Conservation (phyloP, 2,329 filamentous ascomycete species). For the Tricladium varicosporioides region DNA sequence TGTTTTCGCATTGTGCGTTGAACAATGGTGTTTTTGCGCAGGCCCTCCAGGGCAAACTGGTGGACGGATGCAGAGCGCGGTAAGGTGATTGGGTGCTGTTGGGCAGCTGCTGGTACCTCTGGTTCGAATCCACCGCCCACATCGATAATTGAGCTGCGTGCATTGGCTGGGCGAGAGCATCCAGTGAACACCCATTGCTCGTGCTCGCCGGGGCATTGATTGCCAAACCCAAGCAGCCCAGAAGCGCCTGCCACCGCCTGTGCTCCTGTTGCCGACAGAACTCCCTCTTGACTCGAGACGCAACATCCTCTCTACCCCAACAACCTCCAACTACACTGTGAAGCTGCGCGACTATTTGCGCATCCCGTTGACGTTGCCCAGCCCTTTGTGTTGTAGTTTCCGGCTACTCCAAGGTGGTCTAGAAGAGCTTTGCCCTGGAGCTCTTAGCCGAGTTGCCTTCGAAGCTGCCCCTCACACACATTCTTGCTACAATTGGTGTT, state of each 20-base stretch:
- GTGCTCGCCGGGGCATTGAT: constrained; percentile 11
- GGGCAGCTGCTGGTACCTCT: constrained; percentile 11
- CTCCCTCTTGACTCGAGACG: no score
- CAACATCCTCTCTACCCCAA: no score
- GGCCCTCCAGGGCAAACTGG: not conserved
- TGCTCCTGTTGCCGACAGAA: not conserved
- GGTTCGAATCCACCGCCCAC: constrained; percentile 9
- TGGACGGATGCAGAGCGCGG: not conserved
- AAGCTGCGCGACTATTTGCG: no score
- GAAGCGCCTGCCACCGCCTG: constrained; percentile 3
- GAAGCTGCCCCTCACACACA: constrained; percentile 2
- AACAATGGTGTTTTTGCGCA: not conserved
- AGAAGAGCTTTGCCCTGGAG: not conserved
- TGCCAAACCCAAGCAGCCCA: constrained; percentile 1
- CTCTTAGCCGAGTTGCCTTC: not conserved
- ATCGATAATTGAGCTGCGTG: constrained; percentile 6
- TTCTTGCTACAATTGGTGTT: constrained; percentile 19
- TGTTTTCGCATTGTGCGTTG: not conserved
- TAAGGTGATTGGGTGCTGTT: constrained; percentile 16
- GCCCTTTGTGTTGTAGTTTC: no score
- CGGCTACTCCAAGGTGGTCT: not conserved
- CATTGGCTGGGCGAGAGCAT: constrained; percentile 12
- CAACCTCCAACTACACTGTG: no score
- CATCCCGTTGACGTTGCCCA: no score
- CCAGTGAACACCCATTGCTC: not conserved